phyloP scores from a whole-genome alignment of 176 grass and related monocot species.

The Phoenix roebelenii region DNA sequence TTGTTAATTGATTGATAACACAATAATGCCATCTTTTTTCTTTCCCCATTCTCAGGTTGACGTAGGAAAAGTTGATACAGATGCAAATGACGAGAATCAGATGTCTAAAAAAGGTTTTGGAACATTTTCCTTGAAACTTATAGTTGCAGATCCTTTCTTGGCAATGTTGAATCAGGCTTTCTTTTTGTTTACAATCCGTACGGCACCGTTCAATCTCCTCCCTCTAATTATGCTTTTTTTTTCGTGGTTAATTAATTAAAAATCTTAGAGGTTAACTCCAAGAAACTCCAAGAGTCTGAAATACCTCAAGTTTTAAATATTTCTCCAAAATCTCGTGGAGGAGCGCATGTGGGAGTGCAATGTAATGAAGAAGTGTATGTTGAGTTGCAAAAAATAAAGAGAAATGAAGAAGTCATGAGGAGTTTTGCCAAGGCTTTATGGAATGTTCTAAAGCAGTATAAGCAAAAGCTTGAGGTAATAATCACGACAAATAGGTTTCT shows the following conservation, averaged over 20 bases:
- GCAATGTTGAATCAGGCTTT: too few species aligned
- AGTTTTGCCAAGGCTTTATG: conserved; percentile 49
- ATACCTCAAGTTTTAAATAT: conserved; percentile 4
- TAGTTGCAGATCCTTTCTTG: too few species aligned
- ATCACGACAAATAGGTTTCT: neutral
- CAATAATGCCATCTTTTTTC: too few species aligned
- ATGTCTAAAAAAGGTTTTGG: too few species aligned
- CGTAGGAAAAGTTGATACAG: too few species aligned
- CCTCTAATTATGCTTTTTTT: conserved; percentile 3
- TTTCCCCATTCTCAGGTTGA: too few species aligned
- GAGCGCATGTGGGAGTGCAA: too few species aligned
- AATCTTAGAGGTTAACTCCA: neutral
- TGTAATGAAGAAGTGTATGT: conserved; percentile 3
- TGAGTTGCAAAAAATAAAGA: conserved; percentile 37
- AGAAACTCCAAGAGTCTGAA: conserved; percentile 6
- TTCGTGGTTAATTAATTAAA: conserved; percentile 2
- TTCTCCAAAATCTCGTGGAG: conserved; percentile 1
- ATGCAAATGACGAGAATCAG: too few species aligned
- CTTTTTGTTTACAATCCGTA: too few species aligned
- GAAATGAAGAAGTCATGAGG: conserved; percentile 44
- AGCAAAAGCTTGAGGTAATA: conserved; percentile 50
- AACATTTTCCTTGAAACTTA: too few species aligned
- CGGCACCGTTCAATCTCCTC: too few species aligned
- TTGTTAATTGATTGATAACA: too few species aligned
- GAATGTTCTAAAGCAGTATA: conserved; percentile 45